Evolutionary conservation across 2,329 filamentous ascomycete species (phyloP).

Genomic region (Meredithiella fracta): DNA sequence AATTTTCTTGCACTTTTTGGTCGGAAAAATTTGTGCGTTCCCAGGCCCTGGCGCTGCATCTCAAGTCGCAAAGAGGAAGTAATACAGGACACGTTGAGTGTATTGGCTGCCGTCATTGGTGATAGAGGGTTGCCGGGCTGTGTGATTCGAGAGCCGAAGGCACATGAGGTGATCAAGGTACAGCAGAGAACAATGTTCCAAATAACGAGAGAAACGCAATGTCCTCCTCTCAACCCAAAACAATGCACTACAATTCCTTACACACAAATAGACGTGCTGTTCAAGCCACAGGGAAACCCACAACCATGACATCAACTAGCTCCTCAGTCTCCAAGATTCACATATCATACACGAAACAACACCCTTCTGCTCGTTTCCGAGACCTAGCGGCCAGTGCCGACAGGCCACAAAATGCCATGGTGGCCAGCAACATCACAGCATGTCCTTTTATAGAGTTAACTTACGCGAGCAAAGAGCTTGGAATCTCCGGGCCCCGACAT

Average conservation of each 20-base stretch:
- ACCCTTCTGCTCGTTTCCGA: neutral
- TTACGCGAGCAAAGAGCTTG: conserved; percentile 96
- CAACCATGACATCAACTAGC: neutral
- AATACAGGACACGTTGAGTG: neutral
- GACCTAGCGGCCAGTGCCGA: neutral
- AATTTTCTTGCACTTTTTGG: neutral
- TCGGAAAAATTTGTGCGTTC: neutral
- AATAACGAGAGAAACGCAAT: neutral
- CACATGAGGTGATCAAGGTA: neutral
- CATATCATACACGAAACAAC: neutral
- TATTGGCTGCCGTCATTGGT: neutral
- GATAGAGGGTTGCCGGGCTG: neutral
- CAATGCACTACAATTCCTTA: neutral
- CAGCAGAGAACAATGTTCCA: neutral
- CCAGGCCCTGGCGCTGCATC: neutral
- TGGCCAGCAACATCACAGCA: neutral
- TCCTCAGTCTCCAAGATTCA: neutral
- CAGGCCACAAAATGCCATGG: neutral
- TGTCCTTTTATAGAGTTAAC: conserved; percentile 18
- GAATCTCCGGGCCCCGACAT: conserved; percentile 54
- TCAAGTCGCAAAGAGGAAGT: neutral
- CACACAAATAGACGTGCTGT: neutral
- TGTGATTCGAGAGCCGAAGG: neutral
- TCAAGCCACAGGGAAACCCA: neutral
- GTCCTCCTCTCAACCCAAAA: neutral